Base-by-base conservation (phyloP, 2,329 filamentous ascomycete genomes). In the Verticillium albo-atrum region DNA sequence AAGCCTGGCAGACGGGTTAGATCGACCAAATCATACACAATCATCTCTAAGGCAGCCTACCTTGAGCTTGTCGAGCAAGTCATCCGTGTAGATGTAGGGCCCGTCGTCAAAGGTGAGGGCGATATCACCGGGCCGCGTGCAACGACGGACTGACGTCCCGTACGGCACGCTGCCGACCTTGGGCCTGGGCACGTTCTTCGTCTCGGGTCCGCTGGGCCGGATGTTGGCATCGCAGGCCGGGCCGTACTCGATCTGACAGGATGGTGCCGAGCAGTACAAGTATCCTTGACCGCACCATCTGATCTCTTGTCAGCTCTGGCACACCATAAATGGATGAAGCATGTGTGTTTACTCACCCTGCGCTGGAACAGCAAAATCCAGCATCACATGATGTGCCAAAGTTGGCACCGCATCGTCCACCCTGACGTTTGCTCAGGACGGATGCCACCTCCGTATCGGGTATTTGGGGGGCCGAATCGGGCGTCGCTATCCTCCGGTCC, bases 191-290 rank as follows among this genome's bases (percentile, higher is more conserved):
- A 87, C 70, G 1, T 71, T 73, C 3, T 78, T 77, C 1, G 86
- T 89, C 60, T 85, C 82, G 9, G 76, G 73, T 1, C 86, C 86
- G 0, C 62, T 60, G 3, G 63, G 79, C 61, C 56, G 83, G 78
- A 65, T 75, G 64, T 88, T 87, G 57, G 81, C 85, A 63, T 88
- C 85, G 64, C 86, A 89, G 4, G 73, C 79, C 23, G 84, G 77
- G n/a, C 84, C 84, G 64, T 83, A 87, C 63, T 80, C 72, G 66
- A 87, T 83, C 68, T 84, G 79, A 67, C 86, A 89, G 57, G 85
- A 80, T 2, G 86, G 86, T 23, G 84, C 80, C 30, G 78, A 77
- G 72, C 86, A 89, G 71, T 86, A 85, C 2, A 82, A 78, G 12
- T 68, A 68, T 4, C 75, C 77, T n/a, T 70, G 77, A 55, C 84